These are phyloP conservation scores for Avena insularis DNA, from an alignment of 176 grass and related monocot genomes.

Conservation along the genomic window DNA sequence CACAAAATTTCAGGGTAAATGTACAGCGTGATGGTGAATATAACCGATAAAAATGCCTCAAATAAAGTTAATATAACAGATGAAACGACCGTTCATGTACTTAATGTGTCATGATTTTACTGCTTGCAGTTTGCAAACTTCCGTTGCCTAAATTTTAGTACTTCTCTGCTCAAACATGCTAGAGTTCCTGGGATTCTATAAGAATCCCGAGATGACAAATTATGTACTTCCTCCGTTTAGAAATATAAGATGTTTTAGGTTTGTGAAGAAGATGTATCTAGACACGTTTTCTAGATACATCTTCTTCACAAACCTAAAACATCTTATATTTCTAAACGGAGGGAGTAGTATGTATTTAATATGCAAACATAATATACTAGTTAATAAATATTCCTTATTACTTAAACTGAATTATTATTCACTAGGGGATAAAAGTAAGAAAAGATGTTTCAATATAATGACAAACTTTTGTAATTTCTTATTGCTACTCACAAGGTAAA, in stretches of 20 bases:
- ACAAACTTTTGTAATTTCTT: constrained; percentile 34
- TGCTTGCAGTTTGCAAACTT: not conserved
- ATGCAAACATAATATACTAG: not conserved
- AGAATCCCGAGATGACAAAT: not conserved
- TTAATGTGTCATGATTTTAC: not conserved
- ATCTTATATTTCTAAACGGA: too few relatives aligned
- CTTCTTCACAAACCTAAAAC: too few relatives aligned
- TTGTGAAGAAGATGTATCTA: too few relatives aligned
- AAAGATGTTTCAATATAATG: not conserved
- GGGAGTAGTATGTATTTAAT: not conserved
- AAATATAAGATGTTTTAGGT: too few relatives aligned
- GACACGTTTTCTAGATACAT: too few relatives aligned
- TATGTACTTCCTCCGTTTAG: too few relatives aligned
- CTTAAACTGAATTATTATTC: not conserved
- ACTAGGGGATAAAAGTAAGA: not conserved
- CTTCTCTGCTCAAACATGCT: not conserved
- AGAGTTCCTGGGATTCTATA: not conserved
- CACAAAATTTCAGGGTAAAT: constrained; percentile 1
- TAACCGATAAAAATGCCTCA: not conserved
- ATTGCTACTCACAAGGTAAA: constrained; percentile 76
- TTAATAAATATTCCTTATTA: constrained; percentile 7
- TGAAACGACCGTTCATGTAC: not conserved
- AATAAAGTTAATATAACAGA: not conserved
- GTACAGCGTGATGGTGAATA: not conserved
- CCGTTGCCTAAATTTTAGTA: not conserved